A percentile compares a stretch with the other conserved stretches of the same genome.
Conservation (phyloP, 352 stramenopile species). For the Phytophthora crassamura region DNA sequence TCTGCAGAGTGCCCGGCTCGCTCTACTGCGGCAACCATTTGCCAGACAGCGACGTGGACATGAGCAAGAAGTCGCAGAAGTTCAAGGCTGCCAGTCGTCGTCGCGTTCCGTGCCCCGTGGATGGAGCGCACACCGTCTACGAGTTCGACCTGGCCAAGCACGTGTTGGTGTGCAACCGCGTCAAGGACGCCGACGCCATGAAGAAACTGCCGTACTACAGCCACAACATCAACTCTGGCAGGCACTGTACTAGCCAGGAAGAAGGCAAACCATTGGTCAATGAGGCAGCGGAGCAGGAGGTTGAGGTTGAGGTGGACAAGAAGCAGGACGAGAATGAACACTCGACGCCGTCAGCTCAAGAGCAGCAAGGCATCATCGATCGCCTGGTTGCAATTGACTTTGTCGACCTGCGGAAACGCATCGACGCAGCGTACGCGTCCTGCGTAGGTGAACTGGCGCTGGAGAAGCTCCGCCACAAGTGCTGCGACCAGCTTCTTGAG, state of each 20-base stretch:
- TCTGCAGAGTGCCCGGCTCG: conserved; percentile 53
- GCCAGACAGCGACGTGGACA: conserved; percentile 36
- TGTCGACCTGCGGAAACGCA: conserved; percentile 49
- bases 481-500: conserved; percentile 65
- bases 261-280: neutral
- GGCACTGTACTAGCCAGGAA: conserved; percentile 30
- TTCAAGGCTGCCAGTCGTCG: conserved; percentile 58
- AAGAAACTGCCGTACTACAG: conserved; percentile 72
- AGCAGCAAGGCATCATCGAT: conserved; percentile 76
- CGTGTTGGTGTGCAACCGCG: conserved; percentile 79
- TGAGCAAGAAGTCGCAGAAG: conserved; percentile 74
- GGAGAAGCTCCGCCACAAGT: conserved; percentile 73
- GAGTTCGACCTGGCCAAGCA: conserved; percentile 83
- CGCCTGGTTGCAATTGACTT: conserved; percentile 75
- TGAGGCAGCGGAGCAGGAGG: conserved; percentile 1
- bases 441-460: conserved; percentile 66
- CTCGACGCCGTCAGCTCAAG: conserved; percentile 38
- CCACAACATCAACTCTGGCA: conserved; percentile 84
- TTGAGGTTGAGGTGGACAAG: conserved; percentile 1
- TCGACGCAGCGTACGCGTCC: conserved; percentile 56
- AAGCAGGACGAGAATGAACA: conserved; percentile 40
- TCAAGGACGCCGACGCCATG: conserved; percentile 69
- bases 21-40: conserved; percentile 84
- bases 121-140: conserved; percentile 78
- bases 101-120: conserved; percentile 80